Evolutionary conservation across 768 basidiomycete species (phyloP), one percentile per base, ranked within the genome.

Genomic region (Melanogaster broomeanus): DNA sequence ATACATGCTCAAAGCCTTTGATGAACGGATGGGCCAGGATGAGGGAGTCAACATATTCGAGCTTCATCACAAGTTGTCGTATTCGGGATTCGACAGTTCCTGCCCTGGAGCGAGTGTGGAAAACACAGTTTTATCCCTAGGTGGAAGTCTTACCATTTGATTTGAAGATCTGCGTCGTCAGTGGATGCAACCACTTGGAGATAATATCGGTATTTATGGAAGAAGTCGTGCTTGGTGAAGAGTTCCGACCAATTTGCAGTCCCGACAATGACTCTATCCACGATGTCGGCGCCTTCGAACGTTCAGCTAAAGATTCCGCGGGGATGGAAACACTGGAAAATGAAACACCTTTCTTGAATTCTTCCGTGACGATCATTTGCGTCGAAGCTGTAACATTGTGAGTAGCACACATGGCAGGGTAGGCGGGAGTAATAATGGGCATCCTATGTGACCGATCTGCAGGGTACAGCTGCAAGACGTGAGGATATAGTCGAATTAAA

Each of bases 361-460:
- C 97, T 59, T 92, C 87, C 0, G 90, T 95, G 78, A 97, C 93
- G 48, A 99, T 90, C 79, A 88, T 86, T 72, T 97, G 93, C 5
- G 96, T 98, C 9, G 94, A 97, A 38, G 84, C 82, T 45, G 93
- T 94, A 53, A 98, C 95, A 62, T 98, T 99, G 74, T 99, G 97
- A 16, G 97, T 99, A 22, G 96, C 84, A 69, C 96, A 98, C 96
- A 99, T 99, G 6, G 96, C 87, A 41, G 97, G 97, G 71, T 98
- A 99, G 11, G 97, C 95, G 3, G 97, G 97, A 2, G 97, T 99
- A 61, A 99, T 98, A 63, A 99, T 98, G 12, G 97, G 97, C 97
- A 98, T 98, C 58, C 93, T 82, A 72, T 99, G 97, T n/a, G 90
- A 82, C 51, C 90, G 80, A 69, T 98, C 94, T 53, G 83, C 83